Evolutionary conservation across 257 asterid species (phyloP), one percentile per base, ranked within the genome.

Genomic region (Salvia hispanica): DNA sequence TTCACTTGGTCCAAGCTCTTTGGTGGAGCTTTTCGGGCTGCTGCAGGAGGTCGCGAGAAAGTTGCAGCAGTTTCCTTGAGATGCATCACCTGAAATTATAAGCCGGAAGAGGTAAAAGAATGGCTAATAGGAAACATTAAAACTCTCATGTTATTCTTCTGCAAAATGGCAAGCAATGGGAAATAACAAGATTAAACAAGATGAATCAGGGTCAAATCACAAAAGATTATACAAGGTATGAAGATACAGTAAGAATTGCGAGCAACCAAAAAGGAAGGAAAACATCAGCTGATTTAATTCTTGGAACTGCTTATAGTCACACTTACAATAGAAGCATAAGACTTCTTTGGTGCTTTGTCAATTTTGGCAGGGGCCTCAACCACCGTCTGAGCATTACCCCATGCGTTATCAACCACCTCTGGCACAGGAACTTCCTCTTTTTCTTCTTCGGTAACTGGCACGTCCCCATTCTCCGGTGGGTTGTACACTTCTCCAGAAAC

Each of bases 311-410:
- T 53, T 8, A 48, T 36, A 70, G 34, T 33, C 73, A 75, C 96
- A 78, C 99, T 84, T 79, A 94, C 99, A 73, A 91, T 91, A 28
- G 92, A 88, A 58, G 99, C 99, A 76, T 86, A 91, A 9, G 97
- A 84, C 83, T 88, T 94, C 93, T 91, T 94, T 8, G 89, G 90
- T 21, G 72, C 80, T 57, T 86, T 90, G 53, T 83, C 96, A 7
- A 59, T 81, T 81, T 81, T 84, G 77, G 80, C 80, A 66, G 64
- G 73, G 50, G 95, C 73, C 67, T 81, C 92, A 65, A 77, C 89
- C 72, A 64, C 77, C 53, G 72, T 58, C 71, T 82, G 78, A 6
- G 82, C 18, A 37, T 68, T 84, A 59, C 74, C 79, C 74, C 70
- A 86, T 25, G 76, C 86, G 76, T 88, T 91, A 40, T 88, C 77